Conservation (phyloP, 2,329 filamentous ascomycete genomes). For the Exophiala aquamarina region DNA sequence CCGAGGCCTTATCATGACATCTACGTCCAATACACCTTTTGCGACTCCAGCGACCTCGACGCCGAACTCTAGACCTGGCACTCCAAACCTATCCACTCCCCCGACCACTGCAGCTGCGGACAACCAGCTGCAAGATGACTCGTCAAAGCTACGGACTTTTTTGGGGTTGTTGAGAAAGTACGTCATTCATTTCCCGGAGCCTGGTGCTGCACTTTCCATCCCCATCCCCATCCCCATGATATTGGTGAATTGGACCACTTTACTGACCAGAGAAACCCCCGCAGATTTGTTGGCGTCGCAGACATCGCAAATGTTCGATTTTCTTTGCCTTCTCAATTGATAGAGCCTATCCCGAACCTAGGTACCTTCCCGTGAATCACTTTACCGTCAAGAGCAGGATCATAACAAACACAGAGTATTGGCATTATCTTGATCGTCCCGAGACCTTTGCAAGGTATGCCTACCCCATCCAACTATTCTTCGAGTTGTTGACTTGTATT, state of each 20-base stretch:
- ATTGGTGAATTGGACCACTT: not conserved
- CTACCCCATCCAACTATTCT: slow-evolving; percentile 13
- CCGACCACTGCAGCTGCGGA: slow-evolving; percentile 32
- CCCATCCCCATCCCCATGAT: too few species aligned
- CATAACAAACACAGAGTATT: slow-evolving; percentile 68
- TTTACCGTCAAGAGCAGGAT: not conserved
- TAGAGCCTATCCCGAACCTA: slow-evolving; percentile 94
- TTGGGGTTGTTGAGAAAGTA: slow-evolving; percentile 85
- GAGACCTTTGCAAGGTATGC: slow-evolving; percentile 75
- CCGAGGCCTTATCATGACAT: slow-evolving; percentile 21
- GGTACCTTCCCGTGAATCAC: slow-evolving; percentile 43
- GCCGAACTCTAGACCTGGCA: slow-evolving; percentile 23
- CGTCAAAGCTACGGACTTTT: slow-evolving; percentile 86
- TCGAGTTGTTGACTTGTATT: slow-evolving; percentile 38
- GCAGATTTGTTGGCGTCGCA: slow-evolving; percentile 89
- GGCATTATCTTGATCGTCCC: slow-evolving; percentile 95
- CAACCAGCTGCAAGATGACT: slow-evolving; percentile 70
- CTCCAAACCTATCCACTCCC: slow-evolving; percentile 32
- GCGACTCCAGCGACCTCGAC: slow-evolving; percentile 20
- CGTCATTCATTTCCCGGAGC: slow-evolving; percentile 35
- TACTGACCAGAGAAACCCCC: slow-evolving; percentile 15
- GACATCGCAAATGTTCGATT: slow-evolving; percentile 96
- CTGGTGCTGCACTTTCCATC: too few species aligned
- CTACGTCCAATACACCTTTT: slow-evolving; percentile 23
- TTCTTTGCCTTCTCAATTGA: slow-evolving; percentile 88